phyloP scores from a whole-genome alignment of 1,284 basidiomycete species.

The Ceratobasidium papillatum region DNA sequence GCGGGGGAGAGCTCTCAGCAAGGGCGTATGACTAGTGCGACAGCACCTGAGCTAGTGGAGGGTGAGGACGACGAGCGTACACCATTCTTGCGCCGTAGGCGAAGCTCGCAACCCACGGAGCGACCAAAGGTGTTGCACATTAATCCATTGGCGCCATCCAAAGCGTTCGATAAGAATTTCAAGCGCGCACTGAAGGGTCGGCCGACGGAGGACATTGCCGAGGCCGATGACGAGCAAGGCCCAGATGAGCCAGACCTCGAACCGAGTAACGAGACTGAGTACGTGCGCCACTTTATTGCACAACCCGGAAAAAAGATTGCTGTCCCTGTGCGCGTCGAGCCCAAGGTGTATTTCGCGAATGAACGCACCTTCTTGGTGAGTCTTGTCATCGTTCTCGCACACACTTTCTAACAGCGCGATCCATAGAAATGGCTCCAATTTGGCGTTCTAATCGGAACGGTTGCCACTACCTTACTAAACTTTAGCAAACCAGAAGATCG shows the following conservation, averaged over 20 bases:
- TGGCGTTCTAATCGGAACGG: conserved; percentile 86
- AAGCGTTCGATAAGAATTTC: conserved; percentile 81
- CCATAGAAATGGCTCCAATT: conserved; percentile 92
- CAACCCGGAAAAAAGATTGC: conserved; percentile 90
- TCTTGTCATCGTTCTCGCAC: conserved; percentile 42
- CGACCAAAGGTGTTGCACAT: conserved; percentile 68
- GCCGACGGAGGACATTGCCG: conserved; percentile 46
- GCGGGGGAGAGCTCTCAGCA: conserved; percentile 29
- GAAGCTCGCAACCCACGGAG: conserved; percentile 46
- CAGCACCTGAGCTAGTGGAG: conserved; percentile 51
- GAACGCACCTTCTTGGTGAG: conserved; percentile 89
- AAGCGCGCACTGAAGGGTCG: conserved; percentile 62
- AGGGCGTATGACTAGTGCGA: conserved; percentile 47
- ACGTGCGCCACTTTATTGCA: conserved; percentile 80
- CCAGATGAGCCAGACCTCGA: conserved; percentile 54
- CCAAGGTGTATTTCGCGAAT: conserved; percentile 97
- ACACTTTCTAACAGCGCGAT: conserved; percentile 36
- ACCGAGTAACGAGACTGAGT: conserved; percentile 49
- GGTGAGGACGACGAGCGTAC: conserved; percentile 56
- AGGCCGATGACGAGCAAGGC: conserved; percentile 55
- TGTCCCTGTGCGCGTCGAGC: conserved; percentile 93
- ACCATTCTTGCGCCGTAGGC: conserved; percentile 54
- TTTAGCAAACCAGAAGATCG: conserved; percentile 81
- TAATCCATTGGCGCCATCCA: conserved; percentile 83
- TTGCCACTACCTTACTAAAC: conserved; percentile 91